Base-by-base conservation (phyloP, 1,284 basidiomycete species). In the Stereum hirsutum region DNA sequence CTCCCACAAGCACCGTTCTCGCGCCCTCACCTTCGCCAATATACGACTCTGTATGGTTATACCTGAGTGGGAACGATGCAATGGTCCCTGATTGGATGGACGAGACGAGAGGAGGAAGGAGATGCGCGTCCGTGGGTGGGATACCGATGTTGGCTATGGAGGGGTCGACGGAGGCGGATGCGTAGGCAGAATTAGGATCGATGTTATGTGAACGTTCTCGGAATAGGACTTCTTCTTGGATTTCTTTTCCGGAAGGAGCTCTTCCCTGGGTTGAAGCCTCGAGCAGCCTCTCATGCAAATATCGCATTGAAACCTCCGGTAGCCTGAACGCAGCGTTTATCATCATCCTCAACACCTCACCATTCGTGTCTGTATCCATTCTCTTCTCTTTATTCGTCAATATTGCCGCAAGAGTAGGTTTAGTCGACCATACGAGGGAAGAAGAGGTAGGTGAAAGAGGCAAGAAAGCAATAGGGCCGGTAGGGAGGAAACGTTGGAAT, bases 381-480 rank as follows among this genome's bases (percentile, higher is more conserved):
- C n/a, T n/a, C n/a, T n/a, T n/a, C n/a, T n/a, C n/a, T n/a, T n/a
- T n/a, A 11, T 75, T 68, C 35, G 84, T 82, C 35, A 98, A 68
- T 0, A 83, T 80, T 19, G 75, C 66, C 1, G 92, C 91, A 5
- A 95, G 70, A 6, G 69, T 57, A 0, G 93, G 91, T 43, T 75
- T 81, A 1, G 91, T 94, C 10, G 92, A 94, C 96, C 96, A 99
- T 4, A 98, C 96, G 46, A 99, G 73, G 1, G 94, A 95, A 5
- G 89, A 92, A 0, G 73, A 66, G 0, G 78, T 82, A 1, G 81
- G 69, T 1, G 87, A 93, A 52, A 81, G 75, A 0, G 90, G 94
- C 11, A 98, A 74, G 66, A 95, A 98, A 0, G 94, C 95, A 37
- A 99, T 84, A 1, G 96, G 95, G 0, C 96, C 95, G 3, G 91